Percentiles rank a stretch among this genome's conserved stretches.
Evolutionary conservation across 2,329 filamentous ascomycete species (phyloP).

Genomic region (Aspergillus pseudoviridinutans): DNA sequence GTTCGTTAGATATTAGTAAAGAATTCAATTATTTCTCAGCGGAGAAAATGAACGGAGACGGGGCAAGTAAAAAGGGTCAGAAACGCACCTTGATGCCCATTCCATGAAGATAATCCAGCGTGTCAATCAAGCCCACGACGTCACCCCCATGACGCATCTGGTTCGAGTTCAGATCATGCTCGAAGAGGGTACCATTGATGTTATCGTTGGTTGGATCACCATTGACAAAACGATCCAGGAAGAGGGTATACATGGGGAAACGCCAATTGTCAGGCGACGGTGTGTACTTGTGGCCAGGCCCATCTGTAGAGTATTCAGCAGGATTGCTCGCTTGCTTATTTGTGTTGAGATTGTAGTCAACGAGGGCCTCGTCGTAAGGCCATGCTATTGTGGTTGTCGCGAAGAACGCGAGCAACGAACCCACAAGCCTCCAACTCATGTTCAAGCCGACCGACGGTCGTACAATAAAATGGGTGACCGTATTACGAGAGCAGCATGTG

Average conservation of each 20-base stretch:
- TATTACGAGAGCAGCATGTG: slow-evolving; percentile 16
- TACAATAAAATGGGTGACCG: background rate
- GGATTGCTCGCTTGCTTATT: slow-evolving; percentile 55
- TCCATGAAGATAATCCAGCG: slow-evolving; percentile 61
- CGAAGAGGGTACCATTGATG: slow-evolving; percentile 57
- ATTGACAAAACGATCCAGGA: slow-evolving; percentile 62
- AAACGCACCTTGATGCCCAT: slow-evolving; percentile 56
- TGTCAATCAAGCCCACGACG: slow-evolving; percentile 54
- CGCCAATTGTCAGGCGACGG: slow-evolving; percentile 60
- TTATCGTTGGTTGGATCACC: slow-evolving; percentile 63
- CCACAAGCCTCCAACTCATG: slow-evolving; percentile 30
- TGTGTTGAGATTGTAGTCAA: slow-evolving; percentile 58
- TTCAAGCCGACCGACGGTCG: slow-evolving; percentile 4
- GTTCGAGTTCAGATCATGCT: slow-evolving; percentile 58
- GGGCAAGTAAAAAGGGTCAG: background rate
- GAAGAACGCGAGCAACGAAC: slow-evolving; percentile 26
- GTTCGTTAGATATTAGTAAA: slow-evolving; percentile 7
- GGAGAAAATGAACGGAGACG: background rate
- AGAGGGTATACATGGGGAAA: slow-evolving; percentile 63
- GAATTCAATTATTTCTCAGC: background rate
- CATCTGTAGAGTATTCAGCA: slow-evolving; percentile 56
- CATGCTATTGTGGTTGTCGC: slow-evolving; percentile 25
- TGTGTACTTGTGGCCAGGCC: slow-evolving; percentile 50
- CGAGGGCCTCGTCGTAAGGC: slow-evolving; percentile 49
- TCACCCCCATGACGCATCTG: slow-evolving; percentile 64